Percentiles rank a stretch among this genome's conserved stretches.
phyloP scores from a whole-genome alignment of 148 eudicot species.

The Silene uniflora region DNA sequence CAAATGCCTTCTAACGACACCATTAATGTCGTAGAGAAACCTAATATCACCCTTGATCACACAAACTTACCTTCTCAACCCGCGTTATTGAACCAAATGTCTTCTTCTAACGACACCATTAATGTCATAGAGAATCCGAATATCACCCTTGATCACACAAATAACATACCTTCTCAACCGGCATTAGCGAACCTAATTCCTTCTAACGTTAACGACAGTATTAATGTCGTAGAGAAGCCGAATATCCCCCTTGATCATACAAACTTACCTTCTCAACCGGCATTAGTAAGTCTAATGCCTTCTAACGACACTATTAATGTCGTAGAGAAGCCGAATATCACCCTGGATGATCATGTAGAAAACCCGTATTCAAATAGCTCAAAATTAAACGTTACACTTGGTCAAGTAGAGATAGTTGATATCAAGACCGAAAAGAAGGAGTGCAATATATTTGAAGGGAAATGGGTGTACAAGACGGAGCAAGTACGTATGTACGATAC shows the following conservation, averaged over 20 bases:
- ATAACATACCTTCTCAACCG: no score
- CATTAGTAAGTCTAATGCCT: no score
- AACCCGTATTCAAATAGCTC: background rate
- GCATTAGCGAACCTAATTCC: no score
- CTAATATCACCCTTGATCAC: background rate
- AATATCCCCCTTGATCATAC: background rate
- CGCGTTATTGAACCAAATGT: no score
- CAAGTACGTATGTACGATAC: slow-evolving; percentile 26
- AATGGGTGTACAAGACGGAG: slow-evolving; percentile 40
- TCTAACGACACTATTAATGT: background rate
- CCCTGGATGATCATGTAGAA: background rate
- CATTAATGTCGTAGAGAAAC: background rate
- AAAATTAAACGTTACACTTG: background rate
- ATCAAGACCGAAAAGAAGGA: background rate
- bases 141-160: background rate
- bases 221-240: background rate
- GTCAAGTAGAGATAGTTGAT: background rate
- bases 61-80: no score
- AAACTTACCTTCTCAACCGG: no score
- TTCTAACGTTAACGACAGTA: background rate
- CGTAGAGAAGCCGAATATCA: background rate
- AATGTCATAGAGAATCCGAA: background rate
- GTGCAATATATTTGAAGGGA: slow-evolving; percentile 45
- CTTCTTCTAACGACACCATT: slow-evolving; percentile 7
- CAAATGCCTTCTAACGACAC: background rate